Percentiles rank a stretch among this genome's conserved stretches.
These are phyloP conservation scores for Dillenia turbinata DNA, from an alignment of 164 flowering plant genomes.

Conservation along the genomic window DNA sequence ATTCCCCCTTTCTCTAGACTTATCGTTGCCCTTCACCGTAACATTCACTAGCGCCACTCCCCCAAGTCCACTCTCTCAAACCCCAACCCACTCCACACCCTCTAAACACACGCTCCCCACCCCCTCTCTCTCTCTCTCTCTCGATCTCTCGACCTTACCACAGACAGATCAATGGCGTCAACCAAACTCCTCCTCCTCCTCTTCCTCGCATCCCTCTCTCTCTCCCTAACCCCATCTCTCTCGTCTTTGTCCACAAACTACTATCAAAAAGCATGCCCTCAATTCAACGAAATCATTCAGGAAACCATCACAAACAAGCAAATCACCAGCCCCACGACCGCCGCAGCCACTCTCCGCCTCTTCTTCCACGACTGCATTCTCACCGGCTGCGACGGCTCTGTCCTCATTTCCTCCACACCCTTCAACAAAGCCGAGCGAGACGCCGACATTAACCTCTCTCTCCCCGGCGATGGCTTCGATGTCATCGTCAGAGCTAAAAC, in stretches of 20 bases:
- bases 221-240: conserved; percentile 4
- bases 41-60: too few relatives aligned
- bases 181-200: conserved; percentile 6
- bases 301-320: conserved; percentile 46
- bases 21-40: too few relatives aligned
- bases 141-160: not conserved
- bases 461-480: conserved; percentile 87
- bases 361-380: conserved; percentile 61
- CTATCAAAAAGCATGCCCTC: conserved; percentile 50
- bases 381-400: conserved; percentile 68
- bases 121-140: too few relatives aligned
- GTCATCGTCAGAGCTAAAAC: conserved; percentile 61
- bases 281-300: conserved; percentile 35
- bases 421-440: conserved; percentile 66
- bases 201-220: conserved; percentile 5
- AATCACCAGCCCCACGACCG: conserved; percentile 50
- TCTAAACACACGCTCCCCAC: too few relatives aligned
- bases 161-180: not conserved
- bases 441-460: conserved; percentile 63
- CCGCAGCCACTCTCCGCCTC: conserved; percentile 58
- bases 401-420: conserved; percentile 51
- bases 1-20: too few relatives aligned
- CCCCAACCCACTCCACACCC: too few relatives aligned
- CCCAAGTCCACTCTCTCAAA: too few relatives aligned
- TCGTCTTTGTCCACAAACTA: conserved; percentile 17